Percentiles rank a stretch among this genome's conserved stretches.
phyloP scores from a whole-genome alignment of 73 alveolate species.

The Paraurostyla sp. region DNA sequence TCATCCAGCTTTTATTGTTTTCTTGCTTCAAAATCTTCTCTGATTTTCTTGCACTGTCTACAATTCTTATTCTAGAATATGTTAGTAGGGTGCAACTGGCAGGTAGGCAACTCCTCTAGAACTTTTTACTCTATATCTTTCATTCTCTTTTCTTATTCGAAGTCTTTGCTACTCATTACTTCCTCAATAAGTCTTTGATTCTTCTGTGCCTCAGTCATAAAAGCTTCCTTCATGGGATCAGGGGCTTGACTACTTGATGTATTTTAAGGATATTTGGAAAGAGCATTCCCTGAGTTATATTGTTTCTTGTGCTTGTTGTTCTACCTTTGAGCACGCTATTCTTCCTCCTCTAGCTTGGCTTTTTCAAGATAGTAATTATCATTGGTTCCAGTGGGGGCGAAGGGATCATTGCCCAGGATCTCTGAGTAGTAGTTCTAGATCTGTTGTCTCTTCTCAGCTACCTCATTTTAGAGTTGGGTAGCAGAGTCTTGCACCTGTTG shows the following conservation, averaged over 20 bases:
- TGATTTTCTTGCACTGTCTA: slow-evolving; percentile 71
- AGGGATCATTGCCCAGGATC: slow-evolving; percentile 27
- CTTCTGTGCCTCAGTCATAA: slow-evolving; percentile 43
- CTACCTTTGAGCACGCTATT: no score
- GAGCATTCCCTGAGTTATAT: no score
- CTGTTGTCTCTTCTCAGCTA: neutral
- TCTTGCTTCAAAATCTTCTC: slow-evolving; percentile 61
- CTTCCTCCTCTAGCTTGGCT: slow-evolving; percentile 1
- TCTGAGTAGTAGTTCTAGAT: slow-evolving; percentile 23
- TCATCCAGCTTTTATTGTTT: slow-evolving; percentile 14
- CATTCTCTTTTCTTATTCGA: slow-evolving; percentile 24
- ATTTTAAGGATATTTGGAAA: no score
- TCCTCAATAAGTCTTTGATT: slow-evolving; percentile 34
- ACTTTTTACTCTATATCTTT: slow-evolving; percentile 57
- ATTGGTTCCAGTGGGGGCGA: slow-evolving; percentile 4
- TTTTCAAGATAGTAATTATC: neutral
- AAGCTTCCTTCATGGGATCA: neutral
- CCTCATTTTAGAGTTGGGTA: neutral
- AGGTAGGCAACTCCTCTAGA: slow-evolving; percentile 10
- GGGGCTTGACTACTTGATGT: no score
- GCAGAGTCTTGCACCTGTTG: no score
- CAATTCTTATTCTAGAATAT: slow-evolving; percentile 62
- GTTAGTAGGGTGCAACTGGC: slow-evolving; percentile 61
- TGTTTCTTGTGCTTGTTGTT: neutral
- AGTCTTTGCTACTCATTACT: slow-evolving; percentile 23